Evolutionary conservation across 345 rosid species (phyloP).

Genomic region (Boechera divaricarpa): DNA sequence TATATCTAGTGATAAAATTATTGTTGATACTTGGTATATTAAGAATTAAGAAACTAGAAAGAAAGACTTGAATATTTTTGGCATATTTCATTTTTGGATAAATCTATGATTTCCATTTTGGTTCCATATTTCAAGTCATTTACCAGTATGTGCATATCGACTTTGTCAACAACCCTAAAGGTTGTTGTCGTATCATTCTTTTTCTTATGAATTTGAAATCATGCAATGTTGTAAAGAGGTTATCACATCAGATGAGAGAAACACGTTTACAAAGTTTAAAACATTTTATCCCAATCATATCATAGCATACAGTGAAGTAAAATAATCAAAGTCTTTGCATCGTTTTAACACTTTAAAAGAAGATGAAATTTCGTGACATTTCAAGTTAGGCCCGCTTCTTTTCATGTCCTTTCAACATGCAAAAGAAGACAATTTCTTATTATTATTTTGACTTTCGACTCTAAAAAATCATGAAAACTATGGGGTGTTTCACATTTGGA

Average conservation of each 20-base stretch:
- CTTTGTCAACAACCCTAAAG: constrained; percentile 31
- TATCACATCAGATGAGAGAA: constrained; percentile 30
- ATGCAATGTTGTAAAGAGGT: constrained; percentile 14
- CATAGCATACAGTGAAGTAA: constrained; percentile 8
- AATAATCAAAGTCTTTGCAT: constrained; percentile 1
- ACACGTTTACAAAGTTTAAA: constrained; percentile 23
- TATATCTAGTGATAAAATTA: background rate
- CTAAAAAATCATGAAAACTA: no score
- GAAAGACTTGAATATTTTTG: background rate
- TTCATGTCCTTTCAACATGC: background rate
- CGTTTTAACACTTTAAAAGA: background rate
- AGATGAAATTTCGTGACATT: background rate
- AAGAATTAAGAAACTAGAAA: background rate
- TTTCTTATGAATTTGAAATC: constrained; percentile 4
- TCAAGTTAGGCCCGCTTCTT: constrained; percentile 6
- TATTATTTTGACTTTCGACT: no score
- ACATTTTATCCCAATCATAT: constrained; percentile 8
- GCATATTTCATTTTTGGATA: constrained; percentile 20
- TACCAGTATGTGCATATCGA: constrained; percentile 30
- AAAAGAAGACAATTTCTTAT: no score
- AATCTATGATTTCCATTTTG: constrained; percentile 16
- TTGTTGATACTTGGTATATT: background rate
- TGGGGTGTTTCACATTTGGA: no score
- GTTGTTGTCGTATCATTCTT: constrained; percentile 22
- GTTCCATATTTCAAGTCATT: constrained; percentile 34